Evolutionary conservation across 306 rosid genomes (phyloP).

Genomic region (Begonia masoniana): DNA sequence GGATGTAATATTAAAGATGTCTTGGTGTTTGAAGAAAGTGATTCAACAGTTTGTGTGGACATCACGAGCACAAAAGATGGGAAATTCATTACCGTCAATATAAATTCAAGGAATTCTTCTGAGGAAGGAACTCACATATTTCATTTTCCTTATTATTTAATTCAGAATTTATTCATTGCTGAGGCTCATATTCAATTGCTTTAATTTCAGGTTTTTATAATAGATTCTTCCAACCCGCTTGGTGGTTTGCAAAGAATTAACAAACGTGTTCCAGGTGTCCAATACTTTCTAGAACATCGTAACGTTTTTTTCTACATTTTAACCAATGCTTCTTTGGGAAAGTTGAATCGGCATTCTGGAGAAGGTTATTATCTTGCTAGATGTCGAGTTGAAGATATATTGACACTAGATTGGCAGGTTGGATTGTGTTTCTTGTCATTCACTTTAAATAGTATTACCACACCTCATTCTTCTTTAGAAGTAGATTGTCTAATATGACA

Average conservation of each 20-base stretch:
- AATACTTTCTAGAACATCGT: slow-evolving; percentile 84
- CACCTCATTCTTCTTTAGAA: not conserved
- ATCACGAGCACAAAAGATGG: slow-evolving; percentile 93
- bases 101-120: slow-evolving; percentile 97
- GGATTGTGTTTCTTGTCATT: not conserved
- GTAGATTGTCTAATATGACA: too few relatives aligned
- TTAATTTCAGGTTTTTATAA: slow-evolving; percentile 63
- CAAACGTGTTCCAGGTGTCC: slow-evolving; percentile 56
- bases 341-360: slow-evolving; percentile 30
- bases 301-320: slow-evolving; percentile 65
- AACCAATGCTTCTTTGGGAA: slow-evolving; percentile 63
- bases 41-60: slow-evolving; percentile 83
- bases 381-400: slow-evolving; percentile 44
- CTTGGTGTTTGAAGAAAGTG: slow-evolving; percentile 51
- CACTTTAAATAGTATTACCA: not conserved
- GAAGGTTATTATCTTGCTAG: slow-evolving; percentile 67
- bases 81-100: slow-evolving; percentile 92
- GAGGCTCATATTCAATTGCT: slow-evolving; percentile 18
- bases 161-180: slow-evolving; percentile 10
- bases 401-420: slow-evolving; percentile 59
- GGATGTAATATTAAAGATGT: slow-evolving; percentile 23
- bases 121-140: slow-evolving; percentile 69
- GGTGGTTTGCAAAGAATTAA: slow-evolving; percentile 50
- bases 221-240: slow-evolving; percentile 53
- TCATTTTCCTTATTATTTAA: slow-evolving; percentile 15